Percentiles rank a stretch among this genome's conserved stretches.
Evolutionary conservation across 169 alveolate species (phyloP).

Genomic region (Plasmodium adleri): DNA sequence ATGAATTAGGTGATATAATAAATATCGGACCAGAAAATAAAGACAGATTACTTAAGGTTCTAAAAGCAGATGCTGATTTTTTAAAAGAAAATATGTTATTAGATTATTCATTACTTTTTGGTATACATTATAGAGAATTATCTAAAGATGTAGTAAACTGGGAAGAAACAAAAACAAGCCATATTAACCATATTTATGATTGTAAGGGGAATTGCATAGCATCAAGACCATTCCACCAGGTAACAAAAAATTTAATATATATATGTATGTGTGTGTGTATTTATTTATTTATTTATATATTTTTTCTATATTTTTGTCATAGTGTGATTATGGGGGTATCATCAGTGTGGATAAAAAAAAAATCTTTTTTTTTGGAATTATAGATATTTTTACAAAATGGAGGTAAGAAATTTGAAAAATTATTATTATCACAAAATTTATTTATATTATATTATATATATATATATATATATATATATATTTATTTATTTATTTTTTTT

Average conservation of each 20-base stretch:
- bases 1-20: conserved; percentile 83
- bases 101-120: conserved; percentile 94
- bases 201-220: conserved; percentile 41
- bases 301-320: background rate
- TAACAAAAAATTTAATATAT: background rate
- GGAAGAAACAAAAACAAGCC: conserved; percentile 70
- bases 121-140: conserved; percentile 87
- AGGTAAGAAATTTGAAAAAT: conserved; percentile 21
- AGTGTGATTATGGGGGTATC: conserved; percentile 71
- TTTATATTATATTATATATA: background rate
- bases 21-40: conserved; percentile 82
- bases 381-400: conserved; percentile 85
- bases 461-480: background rate
- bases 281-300: background rate
- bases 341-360: conserved; percentile 61
- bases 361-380: conserved; percentile 82
- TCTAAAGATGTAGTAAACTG: conserved; percentile 80
- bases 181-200: conserved; percentile 31
- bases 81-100: conserved; percentile 86
- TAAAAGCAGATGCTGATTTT: conserved; percentile 88
- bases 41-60: conserved; percentile 81
- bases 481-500: background rate
- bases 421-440: background rate
- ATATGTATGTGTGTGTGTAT: background rate
- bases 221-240: conserved; percentile 58